A percentile compares a stretch with the other conserved stretches of the same genome.
phyloP scores from a whole-genome alignment of 495 filamentous ascomycete species.

The Margaritispora aquatica region DNA sequence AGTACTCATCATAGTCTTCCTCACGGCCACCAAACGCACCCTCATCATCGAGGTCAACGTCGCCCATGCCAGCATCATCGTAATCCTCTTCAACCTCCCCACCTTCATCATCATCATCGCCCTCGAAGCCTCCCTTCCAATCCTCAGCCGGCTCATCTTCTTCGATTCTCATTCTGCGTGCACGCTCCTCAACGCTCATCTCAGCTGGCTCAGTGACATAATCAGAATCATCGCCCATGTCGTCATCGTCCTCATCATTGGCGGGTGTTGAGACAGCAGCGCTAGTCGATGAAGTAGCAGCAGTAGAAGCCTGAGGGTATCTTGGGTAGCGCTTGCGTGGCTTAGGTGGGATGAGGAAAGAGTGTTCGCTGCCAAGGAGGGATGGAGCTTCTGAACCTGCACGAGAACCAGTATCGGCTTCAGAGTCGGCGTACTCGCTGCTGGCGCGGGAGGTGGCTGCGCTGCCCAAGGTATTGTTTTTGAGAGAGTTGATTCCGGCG shows the following conservation, averaged over 20 bases:
- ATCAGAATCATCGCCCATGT: not conserved
- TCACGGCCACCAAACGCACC: not conserved
- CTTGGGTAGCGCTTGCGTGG: not conserved
- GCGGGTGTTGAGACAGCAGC: not conserved
- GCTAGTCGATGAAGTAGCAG: not conserved
- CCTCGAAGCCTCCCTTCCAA: not conserved
- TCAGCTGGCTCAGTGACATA: not conserved
- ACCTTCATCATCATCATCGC: not conserved
- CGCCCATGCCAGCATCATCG: constrained; percentile 9
- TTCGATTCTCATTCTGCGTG: not conserved
- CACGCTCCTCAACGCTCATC: not conserved
- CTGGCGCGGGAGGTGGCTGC: constrained; percentile 22
- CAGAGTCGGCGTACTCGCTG: not conserved
- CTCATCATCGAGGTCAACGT: constrained; percentile 8
- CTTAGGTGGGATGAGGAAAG: not conserved
- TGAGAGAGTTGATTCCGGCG: constrained; percentile 21
- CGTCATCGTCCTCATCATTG: not conserved
- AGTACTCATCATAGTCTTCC: not conserved
- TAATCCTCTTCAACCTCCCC: constrained; percentile 6
- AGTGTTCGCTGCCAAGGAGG: not conserved
- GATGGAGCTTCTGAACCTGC: not conserved
- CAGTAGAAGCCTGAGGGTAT: not conserved
- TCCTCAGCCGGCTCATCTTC: constrained; percentile 3
- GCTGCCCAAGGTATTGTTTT: constrained; percentile 18
- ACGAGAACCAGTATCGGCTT: not conserved